Percentiles rank a stretch among this genome's conserved stretches.
phyloP scores from a whole-genome alignment of 139 green algal genomes.

The Closterium sp. region DNA sequence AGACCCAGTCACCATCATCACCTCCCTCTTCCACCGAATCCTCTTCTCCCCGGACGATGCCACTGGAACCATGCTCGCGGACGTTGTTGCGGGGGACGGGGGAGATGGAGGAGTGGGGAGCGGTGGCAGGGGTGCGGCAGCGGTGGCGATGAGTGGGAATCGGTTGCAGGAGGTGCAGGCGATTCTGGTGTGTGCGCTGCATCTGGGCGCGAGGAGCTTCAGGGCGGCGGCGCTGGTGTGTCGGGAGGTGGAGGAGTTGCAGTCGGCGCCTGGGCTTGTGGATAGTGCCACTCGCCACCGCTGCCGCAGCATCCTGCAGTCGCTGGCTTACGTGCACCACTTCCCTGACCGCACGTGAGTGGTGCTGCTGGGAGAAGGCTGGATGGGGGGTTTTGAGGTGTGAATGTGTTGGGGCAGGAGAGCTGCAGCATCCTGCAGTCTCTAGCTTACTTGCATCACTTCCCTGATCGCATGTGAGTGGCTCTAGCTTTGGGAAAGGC shows the following conservation, averaged over 20 bases:
- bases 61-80: slow-evolving; percentile 24
- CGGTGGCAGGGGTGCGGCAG: background rate
- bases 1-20: slow-evolving; percentile 40
- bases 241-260: slow-evolving; percentile 38
- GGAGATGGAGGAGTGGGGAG: background rate
- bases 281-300: slow-evolving; percentile 32
- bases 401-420: too few species aligned
- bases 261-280: background rate
- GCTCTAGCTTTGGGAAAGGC: background rate
- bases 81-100: background rate
- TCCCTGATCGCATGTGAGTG: background rate
- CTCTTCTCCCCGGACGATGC: background rate
- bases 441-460: too few species aligned
- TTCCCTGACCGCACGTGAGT: slow-evolving; percentile 14
- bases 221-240: slow-evolving; percentile 29
- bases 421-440: too few species aligned
- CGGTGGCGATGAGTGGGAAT: background rate
- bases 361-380: too few species aligned
- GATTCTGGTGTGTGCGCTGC: slow-evolving; percentile 39
- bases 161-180: slow-evolving; percentile 28
- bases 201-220: slow-evolving; percentile 28
- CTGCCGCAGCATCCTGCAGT: slow-evolving; percentile 24
- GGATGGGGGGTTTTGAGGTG: too few species aligned
- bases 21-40: slow-evolving; percentile 7
- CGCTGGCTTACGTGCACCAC: slow-evolving; percentile 25